Evolutionary conservation across 371 early-diverging fungal species (phyloP), one percentile per base, ranked within the genome.

Genomic region (Apophysomyces variabilis): DNA sequence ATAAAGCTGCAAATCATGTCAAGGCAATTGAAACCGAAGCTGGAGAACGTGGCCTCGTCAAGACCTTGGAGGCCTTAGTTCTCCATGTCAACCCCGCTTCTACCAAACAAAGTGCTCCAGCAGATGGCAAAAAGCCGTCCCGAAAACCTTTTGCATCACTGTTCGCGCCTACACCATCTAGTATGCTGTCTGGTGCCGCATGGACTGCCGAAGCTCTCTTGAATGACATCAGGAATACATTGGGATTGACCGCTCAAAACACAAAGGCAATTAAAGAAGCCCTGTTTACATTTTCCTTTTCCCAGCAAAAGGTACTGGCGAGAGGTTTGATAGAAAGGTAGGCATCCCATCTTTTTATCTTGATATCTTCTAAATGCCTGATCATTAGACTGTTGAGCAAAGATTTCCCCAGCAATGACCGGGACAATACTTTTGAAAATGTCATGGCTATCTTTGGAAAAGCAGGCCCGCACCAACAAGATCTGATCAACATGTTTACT

Each of bases 351-450:
- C 21, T 43, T 26, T 43, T 18, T 38, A 6, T n/a, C 16, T 59
- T 14, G 3, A 64, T 12, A 38, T 41, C 16, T 43, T 39, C 18
- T 57, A 41, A 7, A 13, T n/a, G 4, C 7, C 45, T 37, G 35
- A 16, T 64, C 9, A 26, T 32, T 62, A 79, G 80, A 63, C 60
- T 79, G 26, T 50, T 79, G n/a, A 67, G 77, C 36, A 68, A 67
- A 18, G 60, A 78, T 62, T 68, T 70, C 8, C 78, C 82, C 32
- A 57, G 59, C 13, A 78, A 81, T 63, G 82, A 81, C 47, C 73
- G 82, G 21, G 70, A 77, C 41, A 78, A 78, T 39, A 75, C 76
- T 4, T 81, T 81, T 66, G 82, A 81, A 60, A 61, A 69, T 16
- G 76, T 78, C 37, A 78, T 81, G 73, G 67, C 73, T n/a, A 77